Percentiles rank a stretch among this genome's conserved stretches.
These are phyloP conservation scores for Halenospora varia DNA, from an alignment of 495 filamentous ascomycete genomes.

Conservation along the genomic window DNA sequence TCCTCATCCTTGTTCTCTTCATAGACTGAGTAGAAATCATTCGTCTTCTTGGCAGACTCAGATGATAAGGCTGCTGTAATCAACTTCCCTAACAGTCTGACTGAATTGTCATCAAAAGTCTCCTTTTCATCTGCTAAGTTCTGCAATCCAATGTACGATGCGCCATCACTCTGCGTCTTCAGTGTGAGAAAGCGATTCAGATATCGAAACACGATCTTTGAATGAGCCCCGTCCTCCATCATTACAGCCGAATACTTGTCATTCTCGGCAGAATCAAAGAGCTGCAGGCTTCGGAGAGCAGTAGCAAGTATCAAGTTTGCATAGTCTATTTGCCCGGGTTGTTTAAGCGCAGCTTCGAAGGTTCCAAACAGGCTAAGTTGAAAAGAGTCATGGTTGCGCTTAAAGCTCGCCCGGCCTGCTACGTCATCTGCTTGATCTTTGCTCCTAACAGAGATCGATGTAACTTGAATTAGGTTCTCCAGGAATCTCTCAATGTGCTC, in stretches of 20 bases:
- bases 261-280: constrained; percentile 16
- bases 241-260: too few species aligned
- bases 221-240: not conserved
- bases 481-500: not conserved
- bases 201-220: not conserved
- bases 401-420: not conserved
- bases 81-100: not conserved
- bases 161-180: not conserved
- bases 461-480: constrained; percentile 13
- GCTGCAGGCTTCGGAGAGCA: constrained; percentile 2
- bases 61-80: not conserved
- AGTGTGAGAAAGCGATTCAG: not conserved
- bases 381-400: constrained; percentile 13
- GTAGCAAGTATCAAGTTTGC: constrained; percentile 10
- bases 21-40: not conserved
- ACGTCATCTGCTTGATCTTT: not conserved
- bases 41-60: not conserved
- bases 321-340: constrained; percentile 7
- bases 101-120: not conserved
- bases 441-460: not conserved
- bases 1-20: not conserved
- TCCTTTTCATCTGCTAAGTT: not conserved
- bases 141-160: not conserved
- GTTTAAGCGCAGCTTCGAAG: not conserved
- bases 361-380: constrained; percentile 5